Conservation (phyloP, 2,329 filamentous ascomycete species). For the Colletotrichum sp. region DNA sequence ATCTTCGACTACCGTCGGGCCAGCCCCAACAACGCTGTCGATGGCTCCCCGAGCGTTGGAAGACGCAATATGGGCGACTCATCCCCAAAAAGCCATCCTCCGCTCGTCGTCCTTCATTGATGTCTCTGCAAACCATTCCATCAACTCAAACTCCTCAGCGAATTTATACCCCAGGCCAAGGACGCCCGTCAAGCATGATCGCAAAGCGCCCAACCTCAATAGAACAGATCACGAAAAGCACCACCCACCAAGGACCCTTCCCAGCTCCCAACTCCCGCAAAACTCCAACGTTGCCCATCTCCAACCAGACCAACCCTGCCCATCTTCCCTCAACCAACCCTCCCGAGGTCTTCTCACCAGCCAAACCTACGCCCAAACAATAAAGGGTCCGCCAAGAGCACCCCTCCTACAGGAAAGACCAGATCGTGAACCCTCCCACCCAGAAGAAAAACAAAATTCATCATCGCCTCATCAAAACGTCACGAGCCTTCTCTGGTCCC, state of each 20-base stretch:
- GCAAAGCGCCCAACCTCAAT: neutral
- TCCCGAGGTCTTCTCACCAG: neutral
- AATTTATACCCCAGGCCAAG: neutral
- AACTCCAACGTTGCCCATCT: neutral
- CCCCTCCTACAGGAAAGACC: neutral
- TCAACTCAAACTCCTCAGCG: neutral
- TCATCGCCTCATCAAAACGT: neutral
- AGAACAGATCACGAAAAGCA: neutral
- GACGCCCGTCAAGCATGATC: neutral
- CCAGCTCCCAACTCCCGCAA: neutral
- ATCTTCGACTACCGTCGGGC: too few species aligned
- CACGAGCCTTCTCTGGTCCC: neutral
- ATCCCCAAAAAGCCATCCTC: neutral
- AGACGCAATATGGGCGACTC: too few species aligned
- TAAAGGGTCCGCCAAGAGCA: neutral
- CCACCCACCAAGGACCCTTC: neutral
- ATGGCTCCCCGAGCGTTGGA: too few species aligned
- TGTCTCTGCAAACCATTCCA: neutral
- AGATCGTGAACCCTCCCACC: neutral
- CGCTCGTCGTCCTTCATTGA: neutral
- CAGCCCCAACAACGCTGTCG: neutral
- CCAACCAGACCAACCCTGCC: neutral
- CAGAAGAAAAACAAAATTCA: neutral
- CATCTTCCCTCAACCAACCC: neutral
- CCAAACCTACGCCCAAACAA: neutral